Evolutionary conservation across 192 early-diverging fungal genomes (phyloP), one percentile per base, ranked within the genome.

Genomic region (Glomus cerebriforme): DNA sequence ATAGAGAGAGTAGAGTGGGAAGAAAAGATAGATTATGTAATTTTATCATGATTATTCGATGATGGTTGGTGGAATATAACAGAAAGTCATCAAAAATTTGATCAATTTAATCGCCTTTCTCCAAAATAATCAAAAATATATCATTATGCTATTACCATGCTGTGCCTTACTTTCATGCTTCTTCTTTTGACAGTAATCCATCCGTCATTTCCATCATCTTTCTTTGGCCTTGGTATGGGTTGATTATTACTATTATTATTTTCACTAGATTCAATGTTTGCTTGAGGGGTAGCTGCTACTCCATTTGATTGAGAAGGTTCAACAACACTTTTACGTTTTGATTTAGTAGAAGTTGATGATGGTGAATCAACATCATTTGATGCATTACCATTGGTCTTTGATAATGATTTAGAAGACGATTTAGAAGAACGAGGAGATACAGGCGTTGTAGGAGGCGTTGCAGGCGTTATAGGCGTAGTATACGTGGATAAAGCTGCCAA

Each of bases 61-160:
- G 49, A 17, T 54, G 49, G 3, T 54, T 54, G 49, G 19, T 54
- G 49, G 10, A 54, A 54, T 54, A 54, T 54, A 43, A 43, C 39
- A 43, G 10, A 9, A 43, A 43, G 10, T 43, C 39, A 54, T 54
- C 49, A 54, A n/a, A 43, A 54, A 54, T 54, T 22, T 54, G 49
- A 54, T 54, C 49, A 54, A 54, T 54, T 54, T 54, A 54, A 54
- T 54, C 49, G 19, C 49, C 49, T 54, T 54, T 54, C 49, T 54
- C 49, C 49, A 19, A 54, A 54, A 54, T 54, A 54, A 54, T 54
- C 62, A 64, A 64, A 27, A 17, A 68, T 35, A 68, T 39, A 68
- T 39, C 34, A 66, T 66, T 31, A 66, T 66, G 63, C 32, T n/a
- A 68, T 68, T 68, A 68, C 66, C 66, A 3, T 68, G n/a, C 66